Evolutionary conservation across 2,329 filamentous ascomycete genomes (phyloP), one percentile per base, ranked within the genome.

Genomic region (Phialemoniopsis sp.): DNA sequence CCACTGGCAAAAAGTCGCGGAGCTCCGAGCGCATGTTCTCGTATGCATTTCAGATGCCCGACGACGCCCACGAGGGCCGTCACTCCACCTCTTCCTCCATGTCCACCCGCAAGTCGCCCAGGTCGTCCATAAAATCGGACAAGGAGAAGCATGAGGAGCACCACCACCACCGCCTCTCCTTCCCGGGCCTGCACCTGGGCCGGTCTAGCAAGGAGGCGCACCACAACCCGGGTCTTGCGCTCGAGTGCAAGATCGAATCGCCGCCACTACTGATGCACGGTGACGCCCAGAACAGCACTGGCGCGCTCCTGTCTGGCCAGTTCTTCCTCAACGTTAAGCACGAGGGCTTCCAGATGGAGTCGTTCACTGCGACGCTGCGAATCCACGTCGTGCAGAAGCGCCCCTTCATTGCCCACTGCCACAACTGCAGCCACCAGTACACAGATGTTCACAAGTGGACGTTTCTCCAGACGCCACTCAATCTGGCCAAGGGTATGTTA

Each of bases 261-360:
- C 89, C 89, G 2, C 90, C 90, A 3, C 73, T 91, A 14, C 78
- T 96, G 34, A 84, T 95, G 64, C 87, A 93, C 55, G 89, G 89
- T 46, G 70, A 76, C 17, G 73, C 87, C 1, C 75, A 82, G 45
- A 75, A 78, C 49, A 95, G 89, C 51, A 85, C 84, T 3, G 91
- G 91, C 41, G 89, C 89, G 7, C 70, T 96, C 43, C 78, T 96
- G 37, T 94, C 89, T 1, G 89, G 89, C 21, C 86, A 89, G 58
- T 69, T 97, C 51, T 80, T 83, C 51, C 64, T 97, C 39, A 71
- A 80, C 30, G 78, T 95, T 52, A 75, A 76, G 46, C 83, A 89
- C 38, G 76, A 80, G 7, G 58, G 60, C 5, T 68, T 85, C 41
- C 74, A 88, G 35, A 64, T 96, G 33, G 80, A 87, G 45, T 79